phyloP scores from a whole-genome alignment of 2,329 filamentous ascomycete species.

The Fusarium sublunatum region DNA sequence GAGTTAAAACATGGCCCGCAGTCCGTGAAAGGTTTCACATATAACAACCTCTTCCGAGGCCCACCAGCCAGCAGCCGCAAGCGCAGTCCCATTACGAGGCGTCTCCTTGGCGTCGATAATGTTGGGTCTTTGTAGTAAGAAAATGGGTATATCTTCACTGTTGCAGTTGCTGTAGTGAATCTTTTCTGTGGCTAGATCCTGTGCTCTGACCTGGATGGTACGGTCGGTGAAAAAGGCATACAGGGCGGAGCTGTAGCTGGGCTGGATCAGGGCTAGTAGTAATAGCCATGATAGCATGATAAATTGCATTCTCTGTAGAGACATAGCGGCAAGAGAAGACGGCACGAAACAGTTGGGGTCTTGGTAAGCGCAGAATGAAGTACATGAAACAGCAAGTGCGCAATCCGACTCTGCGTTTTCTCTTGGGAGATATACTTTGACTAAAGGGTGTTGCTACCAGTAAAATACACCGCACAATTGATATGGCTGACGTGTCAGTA shows the following conservation, averaged over 20 bases:
- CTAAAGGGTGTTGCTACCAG: too few species aligned
- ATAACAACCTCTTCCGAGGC: background rate
- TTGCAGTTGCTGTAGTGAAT: constrained; percentile 8
- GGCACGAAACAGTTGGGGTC: too few species aligned
- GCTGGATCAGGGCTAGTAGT: too few species aligned
- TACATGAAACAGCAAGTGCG: too few species aligned
- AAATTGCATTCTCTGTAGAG: too few species aligned
- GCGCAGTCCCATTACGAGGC: constrained; percentile 1
- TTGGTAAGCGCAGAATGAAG: too few species aligned
- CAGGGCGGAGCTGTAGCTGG: background rate
- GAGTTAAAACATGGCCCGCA: background rate
- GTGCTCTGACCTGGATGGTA: background rate
- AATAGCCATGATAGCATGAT: too few species aligned
- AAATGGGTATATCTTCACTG: background rate
- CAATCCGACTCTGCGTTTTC: too few species aligned
- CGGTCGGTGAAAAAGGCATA: constrained; percentile 1
- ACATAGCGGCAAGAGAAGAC: too few species aligned
- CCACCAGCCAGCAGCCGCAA: constrained; percentile 5
- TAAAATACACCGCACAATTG: too few species aligned
- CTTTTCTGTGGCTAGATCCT: background rate
- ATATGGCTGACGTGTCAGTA: too few species aligned
- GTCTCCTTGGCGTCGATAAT: background rate
- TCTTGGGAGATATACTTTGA: too few species aligned
- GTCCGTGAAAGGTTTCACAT: background rate
- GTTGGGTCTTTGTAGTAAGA: background rate